These are phyloP conservation scores for Paulownia fortunei DNA, from an alignment of 257 asterid species.

Conservation along the genomic window DNA sequence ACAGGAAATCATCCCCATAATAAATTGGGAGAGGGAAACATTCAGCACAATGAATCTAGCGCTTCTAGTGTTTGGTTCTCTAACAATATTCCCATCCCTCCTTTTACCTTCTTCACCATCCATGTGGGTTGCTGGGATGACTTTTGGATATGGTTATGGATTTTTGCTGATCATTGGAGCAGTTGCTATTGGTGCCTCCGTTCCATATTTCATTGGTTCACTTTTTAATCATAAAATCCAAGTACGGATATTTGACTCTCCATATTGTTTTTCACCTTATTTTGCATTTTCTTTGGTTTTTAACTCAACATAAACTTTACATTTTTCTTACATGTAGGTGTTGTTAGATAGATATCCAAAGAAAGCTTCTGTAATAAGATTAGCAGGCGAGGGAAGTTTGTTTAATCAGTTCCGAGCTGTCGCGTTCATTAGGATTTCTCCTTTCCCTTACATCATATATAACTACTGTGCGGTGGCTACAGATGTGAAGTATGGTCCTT, in stretches of 20 bases:
- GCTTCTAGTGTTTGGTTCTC: conserved; percentile 59
- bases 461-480: conserved; percentile 93
- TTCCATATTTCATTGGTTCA: conserved; percentile 83
- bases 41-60: conserved; percentile 60
- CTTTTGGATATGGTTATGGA: conserved; percentile 69
- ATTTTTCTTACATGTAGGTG: conserved; percentile 42
- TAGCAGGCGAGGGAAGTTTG: conserved; percentile 90
- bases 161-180: conserved; percentile 65
- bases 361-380: conserved; percentile 74
- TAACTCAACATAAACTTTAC: neutral
- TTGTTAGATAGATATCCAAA: conserved; percentile 84
- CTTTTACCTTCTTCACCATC: conserved; percentile 78
- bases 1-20: conserved; percentile 66
- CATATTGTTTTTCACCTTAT: neutral
- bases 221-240: conserved; percentile 70
- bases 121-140: conserved; percentile 82
- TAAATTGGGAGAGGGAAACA: conserved; percentile 65
- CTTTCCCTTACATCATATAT: conserved; percentile 78
- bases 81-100: conserved; percentile 62
- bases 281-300: neutral
- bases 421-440: conserved; percentile 81
- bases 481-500: conserved; percentile 68
- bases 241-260: conserved; percentile 36
- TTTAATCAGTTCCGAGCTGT: conserved; percentile 85
- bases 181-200: conserved; percentile 66